A percentile compares a stretch with the other conserved stretches of the same genome.
Conservation (phyloP, 768 basidiomycete species). For the Trametes maxima region DNA sequence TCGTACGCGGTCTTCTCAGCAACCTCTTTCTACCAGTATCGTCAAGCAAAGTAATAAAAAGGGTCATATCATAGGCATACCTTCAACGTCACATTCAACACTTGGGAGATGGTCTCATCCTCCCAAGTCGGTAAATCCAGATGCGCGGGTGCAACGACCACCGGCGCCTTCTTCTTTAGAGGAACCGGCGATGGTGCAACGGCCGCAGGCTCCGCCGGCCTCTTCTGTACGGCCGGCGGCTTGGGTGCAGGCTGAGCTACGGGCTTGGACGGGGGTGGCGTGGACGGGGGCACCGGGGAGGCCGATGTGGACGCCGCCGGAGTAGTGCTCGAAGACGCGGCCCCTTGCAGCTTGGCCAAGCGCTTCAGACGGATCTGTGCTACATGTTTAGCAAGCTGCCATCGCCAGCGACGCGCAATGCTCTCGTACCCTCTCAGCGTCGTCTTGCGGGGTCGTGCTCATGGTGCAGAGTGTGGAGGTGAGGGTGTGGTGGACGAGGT, state of each 20-base stretch:
- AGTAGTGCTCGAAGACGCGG: slow-evolving; percentile 36
- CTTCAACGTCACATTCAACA: slow-evolving; percentile 80
- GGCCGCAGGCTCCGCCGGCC: slow-evolving; percentile 34
- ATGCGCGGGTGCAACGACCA: slow-evolving; percentile 35
- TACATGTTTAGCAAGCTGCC: background rate
- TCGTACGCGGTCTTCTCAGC: slow-evolving; percentile 66
- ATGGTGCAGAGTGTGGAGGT: slow-evolving; percentile 16
- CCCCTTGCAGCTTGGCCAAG: slow-evolving; percentile 76
- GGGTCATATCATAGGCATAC: slow-evolving; percentile 46
- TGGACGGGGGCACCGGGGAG: slow-evolving; percentile 38
- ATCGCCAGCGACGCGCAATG: background rate
- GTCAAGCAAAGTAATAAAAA: slow-evolving; percentile 1
- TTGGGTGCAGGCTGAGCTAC: slow-evolving; percentile 35
- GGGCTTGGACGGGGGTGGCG: slow-evolving; percentile 33
- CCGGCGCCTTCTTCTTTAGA: slow-evolving; percentile 51
- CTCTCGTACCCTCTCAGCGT: slow-evolving; percentile 72
- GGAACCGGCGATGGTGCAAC: slow-evolving; percentile 34
- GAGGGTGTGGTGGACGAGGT: background rate
- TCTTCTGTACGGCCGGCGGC: slow-evolving; percentile 30
- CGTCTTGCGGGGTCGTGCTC: slow-evolving; percentile 56
- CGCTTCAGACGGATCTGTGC: slow-evolving; percentile 88
- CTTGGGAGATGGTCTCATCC: slow-evolving; percentile 60
- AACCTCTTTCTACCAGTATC: slow-evolving; percentile 49
- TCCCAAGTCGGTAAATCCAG: slow-evolving; percentile 73
- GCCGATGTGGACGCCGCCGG: slow-evolving; percentile 43